These are phyloP conservation scores for Xylaria sp. DNA, from an alignment of 2,329 filamentous ascomycete genomes.

Conservation along the genomic window DNA sequence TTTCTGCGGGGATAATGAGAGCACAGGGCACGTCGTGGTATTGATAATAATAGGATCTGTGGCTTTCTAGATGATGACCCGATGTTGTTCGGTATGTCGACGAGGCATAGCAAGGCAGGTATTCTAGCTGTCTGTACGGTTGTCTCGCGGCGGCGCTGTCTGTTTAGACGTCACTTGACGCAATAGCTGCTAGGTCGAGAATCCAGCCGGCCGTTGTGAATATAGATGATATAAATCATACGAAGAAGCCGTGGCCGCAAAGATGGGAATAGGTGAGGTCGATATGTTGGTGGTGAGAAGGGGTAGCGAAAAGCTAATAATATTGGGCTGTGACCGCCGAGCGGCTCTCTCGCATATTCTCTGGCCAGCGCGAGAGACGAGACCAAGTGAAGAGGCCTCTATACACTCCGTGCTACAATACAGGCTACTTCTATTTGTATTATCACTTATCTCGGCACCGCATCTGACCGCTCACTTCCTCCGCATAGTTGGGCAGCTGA, in stretches of 20 bases:
- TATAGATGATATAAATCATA: constrained; percentile 1
- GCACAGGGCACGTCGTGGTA: constrained; percentile 15
- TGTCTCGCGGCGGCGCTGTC: constrained; percentile 18
- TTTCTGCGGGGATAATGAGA: constrained; percentile 29
- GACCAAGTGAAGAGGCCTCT: constrained; percentile 8
- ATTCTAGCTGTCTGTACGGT: too few relatives aligned
- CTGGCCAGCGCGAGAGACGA: constrained; percentile 9
- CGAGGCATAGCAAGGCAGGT: too few relatives aligned
- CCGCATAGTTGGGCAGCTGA: neutral
- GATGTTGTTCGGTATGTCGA: constrained; percentile 1
- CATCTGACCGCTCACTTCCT: constrained; percentile 14
- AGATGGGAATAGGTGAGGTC: neutral
- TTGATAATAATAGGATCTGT: constrained; percentile 4
- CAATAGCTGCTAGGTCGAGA: neutral
- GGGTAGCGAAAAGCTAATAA: neutral
- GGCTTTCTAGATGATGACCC: neutral
- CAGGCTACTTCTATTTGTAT: constrained; percentile 3
- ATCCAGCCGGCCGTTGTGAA: neutral
- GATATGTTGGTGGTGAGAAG: neutral
- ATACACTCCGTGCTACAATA: neutral
- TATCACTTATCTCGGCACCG: constrained; percentile 13
- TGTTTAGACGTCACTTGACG: constrained; percentile 22
- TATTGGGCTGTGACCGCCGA: neutral
- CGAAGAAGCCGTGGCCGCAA: neutral
- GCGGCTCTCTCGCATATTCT: neutral